phyloP scores from a whole-genome alignment of 164 flowering plant genomes.

The Chimonanthus praecox region DNA sequence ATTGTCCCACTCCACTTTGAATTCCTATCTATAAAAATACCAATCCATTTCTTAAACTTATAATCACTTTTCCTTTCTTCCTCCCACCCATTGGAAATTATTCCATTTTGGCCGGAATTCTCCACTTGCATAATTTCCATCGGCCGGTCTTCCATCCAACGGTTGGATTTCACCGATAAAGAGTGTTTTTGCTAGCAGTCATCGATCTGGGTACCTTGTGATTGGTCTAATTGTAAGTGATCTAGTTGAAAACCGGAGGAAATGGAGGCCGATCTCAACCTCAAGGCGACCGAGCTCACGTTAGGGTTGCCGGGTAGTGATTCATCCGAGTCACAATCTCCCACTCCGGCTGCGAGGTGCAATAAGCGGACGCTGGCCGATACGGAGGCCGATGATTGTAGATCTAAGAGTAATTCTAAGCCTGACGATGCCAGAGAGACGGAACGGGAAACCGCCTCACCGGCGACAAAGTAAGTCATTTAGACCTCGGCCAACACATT shows the following conservation, averaged over 20 bases:
- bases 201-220: not conserved
- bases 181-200: not conserved
- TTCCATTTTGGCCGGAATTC: not conserved
- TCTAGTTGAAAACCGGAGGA: not conserved
- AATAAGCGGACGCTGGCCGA: conserved; percentile 38
- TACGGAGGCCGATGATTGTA: conserved; percentile 11
- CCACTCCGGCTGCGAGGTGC: conserved; percentile 9
- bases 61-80: not conserved
- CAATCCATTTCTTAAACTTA: not conserved
- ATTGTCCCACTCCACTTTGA: not conserved
- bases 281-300: conserved; percentile 59
- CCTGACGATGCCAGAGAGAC: not conserved
- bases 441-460: conserved; percentile 6
- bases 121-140: not conserved
- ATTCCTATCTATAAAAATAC: conserved; percentile 1
- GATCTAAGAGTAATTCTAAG: conserved; percentile 5
- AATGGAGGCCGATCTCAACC: conserved; percentile 41
- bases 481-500: too few species aligned
- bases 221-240: too few species aligned
- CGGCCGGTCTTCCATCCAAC: not conserved
- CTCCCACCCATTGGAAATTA: not conserved
- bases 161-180: not conserved
- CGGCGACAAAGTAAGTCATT: conserved; percentile 21
- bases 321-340: conserved; percentile 15
- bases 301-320: conserved; percentile 52